These are phyloP conservation scores for Phytophthora foliorum DNA, from an alignment of 352 stramenopile genomes.

Conservation along the genomic window DNA sequence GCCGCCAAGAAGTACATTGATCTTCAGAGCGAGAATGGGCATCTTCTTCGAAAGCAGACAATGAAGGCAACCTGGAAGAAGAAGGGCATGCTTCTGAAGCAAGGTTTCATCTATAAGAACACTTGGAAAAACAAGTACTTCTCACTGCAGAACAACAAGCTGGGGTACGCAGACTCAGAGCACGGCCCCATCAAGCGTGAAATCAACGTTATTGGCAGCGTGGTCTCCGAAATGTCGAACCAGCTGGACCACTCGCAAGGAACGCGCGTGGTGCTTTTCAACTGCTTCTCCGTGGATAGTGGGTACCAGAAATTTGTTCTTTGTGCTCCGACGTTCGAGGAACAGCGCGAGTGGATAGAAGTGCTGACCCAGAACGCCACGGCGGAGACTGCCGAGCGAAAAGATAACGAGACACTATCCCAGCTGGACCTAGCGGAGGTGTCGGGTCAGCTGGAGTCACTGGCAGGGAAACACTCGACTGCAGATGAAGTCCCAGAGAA, in stretches of 20 bases:
- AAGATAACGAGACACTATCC: constrained; percentile 75
- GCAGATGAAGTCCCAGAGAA: constrained; percentile 72
- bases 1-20: constrained; percentile 90
- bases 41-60: constrained; percentile 69
- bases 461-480: constrained; percentile 82
- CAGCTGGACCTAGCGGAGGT: constrained; percentile 82
- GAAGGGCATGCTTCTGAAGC: constrained; percentile 88
- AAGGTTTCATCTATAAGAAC: constrained; percentile 93
- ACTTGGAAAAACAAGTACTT: constrained; percentile 92
- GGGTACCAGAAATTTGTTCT: constrained; percentile 87
- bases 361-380: constrained; percentile 88
- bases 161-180: constrained; percentile 84
- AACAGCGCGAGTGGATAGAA: constrained; percentile 92
- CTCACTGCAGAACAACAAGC: constrained; percentile 89
- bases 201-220: constrained; percentile 88
- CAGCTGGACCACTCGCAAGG: constrained; percentile 91
- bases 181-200: constrained; percentile 88
- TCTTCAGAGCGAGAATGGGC: constrained; percentile 68
- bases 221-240: constrained; percentile 86
- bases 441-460: constrained; percentile 77
- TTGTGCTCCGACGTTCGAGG: constrained; percentile 86
- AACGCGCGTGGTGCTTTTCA: constrained; percentile 84
- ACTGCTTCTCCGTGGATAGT: constrained; percentile 89
- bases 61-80: constrained; percentile 91
- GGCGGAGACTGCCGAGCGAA: constrained; percentile 81